Base-by-base conservation (phyloP, 805 yeast genomes). In the Ogataea populi-albae region DNA sequence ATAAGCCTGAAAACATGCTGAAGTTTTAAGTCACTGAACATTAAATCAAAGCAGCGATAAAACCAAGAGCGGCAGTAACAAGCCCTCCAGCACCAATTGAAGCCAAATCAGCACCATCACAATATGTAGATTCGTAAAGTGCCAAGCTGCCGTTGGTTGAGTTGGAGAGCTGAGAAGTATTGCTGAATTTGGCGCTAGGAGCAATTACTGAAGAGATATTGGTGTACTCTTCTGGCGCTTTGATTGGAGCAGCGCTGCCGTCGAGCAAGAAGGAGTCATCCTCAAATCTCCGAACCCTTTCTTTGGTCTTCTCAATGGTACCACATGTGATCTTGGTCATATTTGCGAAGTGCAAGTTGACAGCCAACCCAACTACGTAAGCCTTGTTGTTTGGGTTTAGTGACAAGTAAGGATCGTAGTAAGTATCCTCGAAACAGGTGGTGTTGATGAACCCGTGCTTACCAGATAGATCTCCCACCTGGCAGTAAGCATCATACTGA, bases 391-490 rank as follows among this genome's bases (percentile, higher is more conserved):
- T 57, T 23, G 73, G 72, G 49, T 78, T 69, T 56, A 82, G 69
- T 0, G 88, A 79, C 35, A 83, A 57, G 56, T 71, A 82, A 5
- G 80, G 81, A 52, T 83, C 89, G 40, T 68, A 61, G 55, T 78
- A 83, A 40, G 68, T 66, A 19, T 76, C 64, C 57, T 79, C 81
- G 57, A 75, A 79, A 54, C 86, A 80, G 9, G 86, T 80, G 15
- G 85, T 70, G 53, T 80, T 71, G 51, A 83, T 78, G 62, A 64
- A 71, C 9, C 91, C 91, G 59, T 82, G 88, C 56, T 81, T 82
- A 28, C 91, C 91, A 23, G 85, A 74, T 49, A 82, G 73, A 53
- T 82, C 89, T 39, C 91, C 91, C 26, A 81, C 75, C 58, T 79
- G 79, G 55, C 87, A 82, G 23, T 56, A 64, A 6, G 79, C 57